Evolutionary conservation across 1,284 basidiomycete genomes (phyloP), one percentile per base, ranked within the genome.

Genomic region (Cutaneotrichosporon cyanovorans): DNA sequence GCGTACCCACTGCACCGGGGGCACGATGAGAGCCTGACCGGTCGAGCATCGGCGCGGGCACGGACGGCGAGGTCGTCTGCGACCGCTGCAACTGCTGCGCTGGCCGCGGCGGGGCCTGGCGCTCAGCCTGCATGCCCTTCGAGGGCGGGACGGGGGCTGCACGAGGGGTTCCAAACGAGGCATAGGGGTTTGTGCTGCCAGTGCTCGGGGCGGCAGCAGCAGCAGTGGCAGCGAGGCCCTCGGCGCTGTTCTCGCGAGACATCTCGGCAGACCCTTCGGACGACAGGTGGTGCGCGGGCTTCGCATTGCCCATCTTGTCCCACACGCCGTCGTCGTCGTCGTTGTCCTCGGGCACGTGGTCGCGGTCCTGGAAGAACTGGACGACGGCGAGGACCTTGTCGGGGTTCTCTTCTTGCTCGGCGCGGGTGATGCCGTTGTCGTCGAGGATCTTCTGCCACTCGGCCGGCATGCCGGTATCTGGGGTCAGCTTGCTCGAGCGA

Each of bases 391-490:
- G 91, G 49, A 98, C 68, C 67, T 91, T 90, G 73, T 97, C 87
- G 0, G 95, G 95, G 66, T 99, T 93, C 75, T 88, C 89, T 72
- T 95, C 92, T 75, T 98, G 95, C 69, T 98, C 93, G 37, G 77
- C 79, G 59, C 85, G 81, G 20, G 90, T 92, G 68, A 99, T 97
- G 45, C 95, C 95, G 50, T 85, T 90, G 68, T 97, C 92, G 51
- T 95, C 89, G 39, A 99, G 74, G 6, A 98, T 78, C 69, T 96
- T 88, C 69, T 99, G 95, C 95, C 95, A 99, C 74, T 98, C 93
- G 68, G 92, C 92, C 1, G 95, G 95, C 46, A 99, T 77, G 4
- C 95, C 95, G 9, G 87, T 92, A 74, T 91, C 70, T 73, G 45
- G 10, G 22, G 28, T 56, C 42, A 58, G 48, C 42, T 5, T 22